Evolutionary conservation across 148 eudicot genomes (phyloP).

Genomic region (Diospyros kaki): DNA sequence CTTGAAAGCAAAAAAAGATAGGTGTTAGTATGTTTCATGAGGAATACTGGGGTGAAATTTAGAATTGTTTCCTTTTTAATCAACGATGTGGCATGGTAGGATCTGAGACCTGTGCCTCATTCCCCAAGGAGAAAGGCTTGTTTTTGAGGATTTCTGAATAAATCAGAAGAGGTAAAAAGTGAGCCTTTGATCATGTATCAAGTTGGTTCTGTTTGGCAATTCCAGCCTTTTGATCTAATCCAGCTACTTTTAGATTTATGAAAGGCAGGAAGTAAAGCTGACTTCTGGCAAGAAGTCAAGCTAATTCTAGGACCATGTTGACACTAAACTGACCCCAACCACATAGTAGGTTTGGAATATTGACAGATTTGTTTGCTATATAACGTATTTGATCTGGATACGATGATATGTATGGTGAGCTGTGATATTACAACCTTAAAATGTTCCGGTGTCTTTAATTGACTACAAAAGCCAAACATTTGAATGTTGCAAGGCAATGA

Average conservation of each 20-base stretch:
- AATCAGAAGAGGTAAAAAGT: neutral
- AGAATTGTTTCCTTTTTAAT: neutral
- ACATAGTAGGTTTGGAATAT: neutral
- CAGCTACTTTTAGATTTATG: neutral
- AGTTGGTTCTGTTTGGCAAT: neutral
- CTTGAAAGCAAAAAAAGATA: neutral
- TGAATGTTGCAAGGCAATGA: neutral
- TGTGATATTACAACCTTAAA: neutral
- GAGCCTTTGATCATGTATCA: neutral
- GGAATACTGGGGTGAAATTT: neutral
- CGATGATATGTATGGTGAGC: too few relatives aligned
- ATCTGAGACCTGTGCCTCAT: neutral
- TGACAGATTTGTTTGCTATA: neutral
- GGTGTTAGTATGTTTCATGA: neutral
- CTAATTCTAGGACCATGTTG: neutral
- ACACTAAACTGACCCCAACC: neutral
- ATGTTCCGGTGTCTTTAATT: neutral
- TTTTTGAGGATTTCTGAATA: neutral
- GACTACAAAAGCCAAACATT: neutral
- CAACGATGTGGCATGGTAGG: neutral
- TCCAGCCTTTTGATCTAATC: neutral
- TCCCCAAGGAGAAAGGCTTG: neutral
- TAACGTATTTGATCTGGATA: too few relatives aligned
- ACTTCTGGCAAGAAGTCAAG: neutral
- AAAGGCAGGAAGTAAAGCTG: neutral